These are phyloP conservation scores for Leucogyrophana mollusca DNA, from an alignment of 768 basidiomycete species.

Conservation along the genomic window DNA sequence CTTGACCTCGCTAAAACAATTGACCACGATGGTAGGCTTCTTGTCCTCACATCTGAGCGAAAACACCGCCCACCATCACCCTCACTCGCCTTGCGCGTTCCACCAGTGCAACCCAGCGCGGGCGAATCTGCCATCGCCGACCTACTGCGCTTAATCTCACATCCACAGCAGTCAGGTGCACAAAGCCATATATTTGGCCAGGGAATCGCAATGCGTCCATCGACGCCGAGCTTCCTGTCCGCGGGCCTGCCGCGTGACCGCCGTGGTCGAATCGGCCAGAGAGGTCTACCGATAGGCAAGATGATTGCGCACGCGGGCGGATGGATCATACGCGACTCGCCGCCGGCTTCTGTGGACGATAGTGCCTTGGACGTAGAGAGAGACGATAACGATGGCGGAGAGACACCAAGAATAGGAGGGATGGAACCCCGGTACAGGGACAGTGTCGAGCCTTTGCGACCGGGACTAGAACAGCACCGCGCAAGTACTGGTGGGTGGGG, in stretches of 20 bases:
- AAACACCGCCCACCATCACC: conserved; percentile 52
- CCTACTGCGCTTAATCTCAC: conserved; percentile 62
- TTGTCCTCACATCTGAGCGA: conserved; percentile 74
- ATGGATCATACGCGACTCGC: conserved; percentile 12
- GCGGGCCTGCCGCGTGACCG: conserved; percentile 75
- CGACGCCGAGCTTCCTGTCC: conserved; percentile 66
- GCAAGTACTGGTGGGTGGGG: conserved; percentile 76
- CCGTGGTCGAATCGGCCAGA: conserved; percentile 70
- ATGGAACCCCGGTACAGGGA: conserved; percentile 28
- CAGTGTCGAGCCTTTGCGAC: conserved; percentile 5
- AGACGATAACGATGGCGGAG: conserved; percentile 50
- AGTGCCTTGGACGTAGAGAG: conserved; percentile 31
- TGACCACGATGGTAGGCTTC: conserved; percentile 47
- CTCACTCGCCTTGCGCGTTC: conserved; percentile 52
- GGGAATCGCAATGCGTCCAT: conserved; percentile 24
- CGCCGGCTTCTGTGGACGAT: conserved; percentile 15
- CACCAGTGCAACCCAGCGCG: conserved; percentile 53
- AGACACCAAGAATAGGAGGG: conserved; percentile 53
- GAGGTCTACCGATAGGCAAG: conserved; percentile 31
- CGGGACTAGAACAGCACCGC: conserved; percentile 23
- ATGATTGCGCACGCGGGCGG: conserved; percentile 29
- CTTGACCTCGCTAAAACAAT: background rate
- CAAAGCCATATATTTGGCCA: conserved; percentile 15
- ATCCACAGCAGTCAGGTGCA: conserved; percentile 44
- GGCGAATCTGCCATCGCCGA: conserved; percentile 70